A percentile compares a stretch with the other conserved stretches of the same genome.
phyloP scores from a whole-genome alignment of 768 basidiomycete genomes.

The Trametes meyenii region DNA sequence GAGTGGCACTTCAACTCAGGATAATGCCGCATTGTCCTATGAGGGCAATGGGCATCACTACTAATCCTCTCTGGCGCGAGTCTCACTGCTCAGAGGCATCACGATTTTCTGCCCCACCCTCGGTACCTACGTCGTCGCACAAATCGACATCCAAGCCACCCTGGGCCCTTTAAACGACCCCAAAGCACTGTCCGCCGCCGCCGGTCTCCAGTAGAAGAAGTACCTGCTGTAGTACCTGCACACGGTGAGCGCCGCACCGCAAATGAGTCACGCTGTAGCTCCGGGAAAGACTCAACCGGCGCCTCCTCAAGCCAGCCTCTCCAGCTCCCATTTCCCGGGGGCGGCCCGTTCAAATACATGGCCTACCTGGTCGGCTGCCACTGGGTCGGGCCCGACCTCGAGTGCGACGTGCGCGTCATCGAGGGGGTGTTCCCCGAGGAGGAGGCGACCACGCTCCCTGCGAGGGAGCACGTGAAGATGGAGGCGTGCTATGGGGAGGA shows the following conservation, averaged over 20 bases:
- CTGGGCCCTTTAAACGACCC: neutral
- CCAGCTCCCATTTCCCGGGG: neutral
- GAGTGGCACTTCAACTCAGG: no score
- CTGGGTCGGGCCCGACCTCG: neutral
- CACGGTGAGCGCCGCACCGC: neutral
- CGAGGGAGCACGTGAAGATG: neutral
- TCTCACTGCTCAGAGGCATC: no score
- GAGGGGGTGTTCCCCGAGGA: neutral
- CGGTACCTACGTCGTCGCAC: neutral
- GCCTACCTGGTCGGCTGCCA: neutral
- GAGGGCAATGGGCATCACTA: no score
- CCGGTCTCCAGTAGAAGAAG: neutral
- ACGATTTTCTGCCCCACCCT: neutral
- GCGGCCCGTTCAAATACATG: neutral
- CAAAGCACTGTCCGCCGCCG: neutral
- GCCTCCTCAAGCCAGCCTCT: no score
- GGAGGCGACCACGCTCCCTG: neutral
- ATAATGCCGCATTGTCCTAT: no score
- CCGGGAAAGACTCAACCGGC: neutral
- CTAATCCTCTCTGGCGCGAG: no score
- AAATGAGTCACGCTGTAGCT: neutral
- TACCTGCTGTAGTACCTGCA: constrained; percentile 2
- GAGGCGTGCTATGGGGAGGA: no score
- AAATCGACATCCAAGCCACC: neutral
- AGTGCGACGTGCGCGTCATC: constrained; percentile 1